These are phyloP conservation scores for Rutidosis leptorrhynchoides DNA, from an alignment of 129 eudicot species.

Conservation along the genomic window DNA sequence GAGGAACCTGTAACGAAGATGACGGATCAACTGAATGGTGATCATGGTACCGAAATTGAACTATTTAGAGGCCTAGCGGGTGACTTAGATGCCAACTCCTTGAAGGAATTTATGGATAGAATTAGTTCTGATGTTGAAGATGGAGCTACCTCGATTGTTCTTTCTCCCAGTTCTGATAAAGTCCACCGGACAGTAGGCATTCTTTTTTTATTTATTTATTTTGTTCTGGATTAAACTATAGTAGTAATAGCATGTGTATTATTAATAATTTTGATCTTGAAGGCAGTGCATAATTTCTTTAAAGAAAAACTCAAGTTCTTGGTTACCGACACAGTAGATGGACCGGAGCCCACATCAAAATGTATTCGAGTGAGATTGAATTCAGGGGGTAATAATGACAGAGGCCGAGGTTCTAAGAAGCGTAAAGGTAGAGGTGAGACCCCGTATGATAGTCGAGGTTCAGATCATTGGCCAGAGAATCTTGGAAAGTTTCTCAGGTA, in stretches of 20 bases:
- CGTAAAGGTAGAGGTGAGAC: conserved; percentile 74
- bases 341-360: conserved; percentile 72
- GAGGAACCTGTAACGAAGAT: conserved; percentile 54
- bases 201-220: background rate
- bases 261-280: conserved; percentile 18
- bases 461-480: conserved; percentile 80
- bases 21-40: conserved; percentile 46
- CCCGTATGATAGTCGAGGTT: conserved; percentile 82
- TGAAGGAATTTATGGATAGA: conserved; percentile 52
- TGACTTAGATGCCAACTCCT: conserved; percentile 61
- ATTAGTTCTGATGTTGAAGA: conserved; percentile 37
- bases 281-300: conserved; percentile 90
- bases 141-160: conserved; percentile 50
- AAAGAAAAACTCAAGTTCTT: conserved; percentile 77
- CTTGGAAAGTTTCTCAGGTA: conserved; percentile 93
- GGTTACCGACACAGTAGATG: conserved; percentile 91
- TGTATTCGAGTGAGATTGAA: conserved; percentile 81
- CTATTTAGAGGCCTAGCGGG: conserved; percentile 78
- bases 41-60: conserved; percentile 58
- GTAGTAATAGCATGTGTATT: background rate
- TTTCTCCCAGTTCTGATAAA: conserved; percentile 89
- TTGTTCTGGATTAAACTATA: background rate
- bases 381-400: conserved; percentile 45
- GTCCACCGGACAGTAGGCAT: conserved; percentile 66
- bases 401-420: conserved; percentile 57